Evolutionary conservation across 495 filamentous ascomycete species (phyloP), one percentile per base, ranked within the genome.

Genomic region (Barbatosphaeria neglecta): DNA sequence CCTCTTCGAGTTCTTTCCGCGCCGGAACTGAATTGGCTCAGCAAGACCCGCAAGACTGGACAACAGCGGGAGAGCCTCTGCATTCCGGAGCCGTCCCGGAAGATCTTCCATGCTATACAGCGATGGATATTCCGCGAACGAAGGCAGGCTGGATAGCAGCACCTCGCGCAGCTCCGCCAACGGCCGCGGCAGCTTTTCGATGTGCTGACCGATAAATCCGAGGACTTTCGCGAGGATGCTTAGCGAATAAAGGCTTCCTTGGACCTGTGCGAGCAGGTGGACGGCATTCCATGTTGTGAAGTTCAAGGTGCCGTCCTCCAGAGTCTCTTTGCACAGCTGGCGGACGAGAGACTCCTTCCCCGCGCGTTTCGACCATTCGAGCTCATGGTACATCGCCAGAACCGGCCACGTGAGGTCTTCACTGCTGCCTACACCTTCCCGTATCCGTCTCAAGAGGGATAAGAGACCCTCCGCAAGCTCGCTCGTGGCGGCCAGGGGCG

Each of bases 231-330:
- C 66, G 2, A 81, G 53, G 48, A 87, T 81, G 22, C 83, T 72
- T 0, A 88, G 52, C 0, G 83, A 84, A 51, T 87, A 87, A 6
- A 75, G 62, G 4, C 72, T 72, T 3, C 77, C 76, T 23, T 85
- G 76, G 0, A 78, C 57, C 49, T 85, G 78, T 5, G 81, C 82
- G 11, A 69, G 54, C 10, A 84, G 68, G 41, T 89, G 83, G 18
- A 86, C 57, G 20, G 76, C 69, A 1, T 71, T 68, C 85, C 83
- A 87, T 7, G 66, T 63, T 25, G 49, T 20, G 2, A 51, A 41
- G 18, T 61, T 49, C 6, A 52, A 52, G 22, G 41, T 55, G 6
- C 42, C 56, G 16, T 16, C 19, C 8, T 19, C 20, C 39, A 27
- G 25, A 1, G 42, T 55, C n/a, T 45, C 54, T 11, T 55, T 44